These are phyloP conservation scores for Tetradesmus lagerheimii DNA, from an alignment of 139 green algal species.

Conservation along the genomic window DNA sequence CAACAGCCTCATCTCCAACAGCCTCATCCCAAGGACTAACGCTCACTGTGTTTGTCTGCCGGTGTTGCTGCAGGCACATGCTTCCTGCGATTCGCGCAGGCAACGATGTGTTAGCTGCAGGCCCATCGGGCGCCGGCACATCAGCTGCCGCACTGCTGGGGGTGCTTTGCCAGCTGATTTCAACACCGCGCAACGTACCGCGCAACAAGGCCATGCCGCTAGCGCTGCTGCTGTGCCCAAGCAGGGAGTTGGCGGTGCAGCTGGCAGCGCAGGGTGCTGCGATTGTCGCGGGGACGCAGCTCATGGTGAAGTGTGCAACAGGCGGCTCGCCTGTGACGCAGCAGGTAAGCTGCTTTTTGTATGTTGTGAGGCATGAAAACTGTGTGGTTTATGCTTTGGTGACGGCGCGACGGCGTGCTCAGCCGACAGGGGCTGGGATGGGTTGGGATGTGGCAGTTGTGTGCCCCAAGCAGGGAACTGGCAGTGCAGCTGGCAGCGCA, in stretches of 20 bases:
- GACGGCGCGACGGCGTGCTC: too few relatives aligned
- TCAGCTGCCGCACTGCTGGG: conserved; percentile 66
- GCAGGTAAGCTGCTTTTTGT: background rate
- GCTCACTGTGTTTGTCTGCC: too few relatives aligned
- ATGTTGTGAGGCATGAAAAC: too few relatives aligned
- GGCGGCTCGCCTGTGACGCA: conserved; percentile 18
- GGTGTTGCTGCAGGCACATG: conserved; percentile 30
- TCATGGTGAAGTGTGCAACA: conserved; percentile 30
- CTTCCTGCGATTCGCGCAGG: conserved; percentile 48
- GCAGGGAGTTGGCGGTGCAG: conserved; percentile 82
- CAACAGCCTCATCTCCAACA: background rate
- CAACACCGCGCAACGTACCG: background rate
- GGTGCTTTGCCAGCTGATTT: conserved; percentile 46
- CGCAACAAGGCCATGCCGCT: conserved; percentile 53
- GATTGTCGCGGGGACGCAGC: conserved; percentile 6
- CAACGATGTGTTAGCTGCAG: conserved; percentile 60
- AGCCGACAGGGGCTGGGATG: too few relatives aligned
- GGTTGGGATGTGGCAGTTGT: too few relatives aligned
- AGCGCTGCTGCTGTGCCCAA: conserved; percentile 75
- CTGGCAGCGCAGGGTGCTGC: conserved; percentile 30
- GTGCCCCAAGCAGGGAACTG: conserved; percentile 84
- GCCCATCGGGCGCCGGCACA: conserved; percentile 62
- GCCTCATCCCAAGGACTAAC: too few relatives aligned
- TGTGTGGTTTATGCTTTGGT: too few relatives aligned
- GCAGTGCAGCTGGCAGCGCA: conserved; percentile 66